These are phyloP conservation scores for Zychaea mexicana DNA, from an alignment of 371 early-diverging fungal genomes.

Conservation along the genomic window DNA sequence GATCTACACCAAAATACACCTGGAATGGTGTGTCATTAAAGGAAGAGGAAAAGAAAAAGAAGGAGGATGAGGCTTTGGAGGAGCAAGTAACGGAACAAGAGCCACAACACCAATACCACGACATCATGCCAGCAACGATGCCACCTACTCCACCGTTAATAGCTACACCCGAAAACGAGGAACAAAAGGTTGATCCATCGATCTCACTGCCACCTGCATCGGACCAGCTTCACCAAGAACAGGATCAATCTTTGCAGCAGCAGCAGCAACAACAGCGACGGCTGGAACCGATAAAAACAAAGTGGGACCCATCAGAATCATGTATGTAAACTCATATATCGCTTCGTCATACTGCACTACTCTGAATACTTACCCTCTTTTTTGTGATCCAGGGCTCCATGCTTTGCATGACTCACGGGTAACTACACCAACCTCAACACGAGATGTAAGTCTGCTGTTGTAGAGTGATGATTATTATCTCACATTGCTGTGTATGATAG, in stretches of 20 bases:
- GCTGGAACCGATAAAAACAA: conserved; percentile 1
- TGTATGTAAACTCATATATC: background rate
- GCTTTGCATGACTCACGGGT: background rate
- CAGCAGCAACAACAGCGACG: conserved; percentile 5
- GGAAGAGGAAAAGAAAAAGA: conserved; percentile 3
- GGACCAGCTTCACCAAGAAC: background rate
- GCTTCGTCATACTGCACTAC: background rate
- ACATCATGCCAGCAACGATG: background rate
- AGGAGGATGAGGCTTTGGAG: conserved; percentile 4
- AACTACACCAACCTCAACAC: background rate
- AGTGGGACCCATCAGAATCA: background rate
- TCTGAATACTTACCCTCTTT: background rate
- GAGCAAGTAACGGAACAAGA: background rate
- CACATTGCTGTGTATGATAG: no score
- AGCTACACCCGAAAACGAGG: background rate
- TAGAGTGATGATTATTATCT: no score
- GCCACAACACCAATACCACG: background rate
- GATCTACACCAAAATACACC: conserved; percentile 6
- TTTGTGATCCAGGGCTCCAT: conserved; percentile 8
- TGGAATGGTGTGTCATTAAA: conserved; percentile 14
- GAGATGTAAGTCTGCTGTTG: conserved; percentile 1
- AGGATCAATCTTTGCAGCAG: no score
- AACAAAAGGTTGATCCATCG: background rate
- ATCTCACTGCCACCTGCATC: background rate
- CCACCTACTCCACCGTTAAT: background rate